Base-by-base conservation (phyloP, 2,329 filamentous ascomycete genomes). In the Trichoderma harzianum region DNA sequence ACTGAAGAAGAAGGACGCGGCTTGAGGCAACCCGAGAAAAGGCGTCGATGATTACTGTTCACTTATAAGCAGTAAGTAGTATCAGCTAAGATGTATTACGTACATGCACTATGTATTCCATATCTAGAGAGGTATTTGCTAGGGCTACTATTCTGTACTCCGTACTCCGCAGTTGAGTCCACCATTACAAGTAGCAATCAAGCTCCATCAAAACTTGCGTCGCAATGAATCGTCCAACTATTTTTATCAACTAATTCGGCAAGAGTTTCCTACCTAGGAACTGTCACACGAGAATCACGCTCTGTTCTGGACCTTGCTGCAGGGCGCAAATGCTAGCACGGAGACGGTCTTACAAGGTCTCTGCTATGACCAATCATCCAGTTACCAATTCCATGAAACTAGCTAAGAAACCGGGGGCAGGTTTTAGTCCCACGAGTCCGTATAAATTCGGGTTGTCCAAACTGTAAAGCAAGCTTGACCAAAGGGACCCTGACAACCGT, bases 1-100 rank as follows among this genome's bases (percentile, higher is more conserved):
- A n/a, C 28, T 72, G 30, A 72, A 70, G 61, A 72, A 72, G 69
- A 68, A 68, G 39, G 51, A 51, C 16, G 69, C 32, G 11, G 18
- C 67, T 43, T 69, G 21, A 28, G 26, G 34, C 24, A 5, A 34
- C 3, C 14, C 2, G 12, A 43, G 51, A 12, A 28, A 39, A 55
- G 24, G 24, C 24, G 24, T 28, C 28, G 14, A 24, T 39, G 47
- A 66, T 28, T 57, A 21, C 32, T 58, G 58, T 67, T 21, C n/a
- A 14, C 12, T 51, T 30, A 16, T 28, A 47, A 24, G 3, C 7
- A 39, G 21, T 3, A 10, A 39, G 30, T 39, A 24, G 14, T 28
- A 26, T 43, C 28, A 16, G 34, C 60, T 28, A 47, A 47, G 16
- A 21, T 11, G 7, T 18, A 34, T 24, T 53, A 36, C 28, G 11